phyloP scores from a whole-genome alignment of 805 yeast genomes.

The Starmera quercuum region DNA sequence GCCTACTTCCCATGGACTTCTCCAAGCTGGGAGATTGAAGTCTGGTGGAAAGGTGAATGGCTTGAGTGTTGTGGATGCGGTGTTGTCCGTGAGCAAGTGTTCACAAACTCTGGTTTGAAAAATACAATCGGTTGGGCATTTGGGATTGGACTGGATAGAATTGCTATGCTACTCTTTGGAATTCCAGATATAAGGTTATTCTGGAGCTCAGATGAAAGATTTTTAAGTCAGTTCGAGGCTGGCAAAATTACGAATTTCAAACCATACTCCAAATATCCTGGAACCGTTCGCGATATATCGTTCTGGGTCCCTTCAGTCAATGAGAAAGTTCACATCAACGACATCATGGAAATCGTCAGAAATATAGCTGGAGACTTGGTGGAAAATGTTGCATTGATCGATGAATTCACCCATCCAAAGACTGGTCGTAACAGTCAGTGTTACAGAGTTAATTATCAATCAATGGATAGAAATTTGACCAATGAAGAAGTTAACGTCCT shows the following conservation, averaged over 20 bases:
- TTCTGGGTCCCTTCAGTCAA: conserved; percentile 68
- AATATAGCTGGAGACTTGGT: conserved; percentile 79
- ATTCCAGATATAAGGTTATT: conserved; percentile 91
- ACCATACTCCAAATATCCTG: conserved; percentile 90
- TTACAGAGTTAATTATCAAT: conserved; percentile 86
- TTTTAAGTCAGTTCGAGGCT: conserved; percentile 59
- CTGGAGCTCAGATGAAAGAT: conserved; percentile 83
- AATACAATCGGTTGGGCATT: conserved; percentile 92
- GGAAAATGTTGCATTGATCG: conserved; percentile 75
- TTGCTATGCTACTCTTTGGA: conserved; percentile 93
- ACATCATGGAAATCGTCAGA: conserved; percentile 89
- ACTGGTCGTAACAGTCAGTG: conserved; percentile 72
- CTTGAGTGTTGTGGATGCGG: conserved; percentile 97
- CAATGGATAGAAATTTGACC: conserved; percentile 89
- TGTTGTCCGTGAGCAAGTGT: conserved; percentile 70
- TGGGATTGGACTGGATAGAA: conserved; percentile 90
- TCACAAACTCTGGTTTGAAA: conserved; percentile 61
- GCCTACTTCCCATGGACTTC: conserved; percentile 98
- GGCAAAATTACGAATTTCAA: conserved; percentile 65
- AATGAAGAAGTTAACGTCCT: conserved; percentile 74
- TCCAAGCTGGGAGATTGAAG: conserved; percentile 97
- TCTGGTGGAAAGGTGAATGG: conserved; percentile 99
- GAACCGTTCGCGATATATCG: conserved; percentile 78
- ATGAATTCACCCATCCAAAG: conserved; percentile 81
- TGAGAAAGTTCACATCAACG: conserved; percentile 62